Base-by-base conservation (phyloP, 1,284 basidiomycete genomes). In the Cryptococcus deneoformans region DNA sequence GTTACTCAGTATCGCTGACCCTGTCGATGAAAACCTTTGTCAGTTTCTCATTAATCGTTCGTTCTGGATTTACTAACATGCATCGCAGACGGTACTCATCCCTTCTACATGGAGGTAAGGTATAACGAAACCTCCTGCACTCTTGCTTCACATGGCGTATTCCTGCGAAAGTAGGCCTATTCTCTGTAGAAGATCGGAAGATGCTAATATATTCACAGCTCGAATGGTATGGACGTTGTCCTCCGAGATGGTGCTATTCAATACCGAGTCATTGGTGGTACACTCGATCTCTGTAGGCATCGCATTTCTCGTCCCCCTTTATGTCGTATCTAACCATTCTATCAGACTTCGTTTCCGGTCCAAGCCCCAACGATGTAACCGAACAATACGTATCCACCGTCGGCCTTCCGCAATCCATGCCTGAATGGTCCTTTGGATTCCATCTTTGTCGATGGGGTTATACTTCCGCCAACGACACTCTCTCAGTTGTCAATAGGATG, bases 311-410 rank as follows among this genome's bases (percentile, higher is more conserved):
- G 37, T n/a, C 6, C 8, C 2, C 11, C 7, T 16, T 2, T 45
- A 52, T 20, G 24, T 20, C 14, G 9, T 5, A 6, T 29, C 43
- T 44, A 44, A 47, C 8, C 9, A 29, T 12, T 36, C 38, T 24
- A 20, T 20, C 46, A 59, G 64, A 87, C 77, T 88, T 89, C 72
- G 81, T 87, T 67, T 82, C 85, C 39, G 88, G 88, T 0, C 85
- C 86, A 0, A 80, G 79, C 14, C 84, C 86, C n/a, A 78, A 79
- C 39, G 78, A 80, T 24, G 87, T 88, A 9, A 81, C 87, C 42
- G 80, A 85, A 57, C 88, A 90, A 69, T 88, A 89, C 64, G 81
- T 84, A 8, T 53, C 65, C 34, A 54, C 67, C 14, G 65, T 71
- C 7, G 73, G 74, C 1, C 46, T 58, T 3, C 69, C 74, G 9